Conservation (phyloP, 331 rosid genomes). For the Saraca asoca region DNA sequence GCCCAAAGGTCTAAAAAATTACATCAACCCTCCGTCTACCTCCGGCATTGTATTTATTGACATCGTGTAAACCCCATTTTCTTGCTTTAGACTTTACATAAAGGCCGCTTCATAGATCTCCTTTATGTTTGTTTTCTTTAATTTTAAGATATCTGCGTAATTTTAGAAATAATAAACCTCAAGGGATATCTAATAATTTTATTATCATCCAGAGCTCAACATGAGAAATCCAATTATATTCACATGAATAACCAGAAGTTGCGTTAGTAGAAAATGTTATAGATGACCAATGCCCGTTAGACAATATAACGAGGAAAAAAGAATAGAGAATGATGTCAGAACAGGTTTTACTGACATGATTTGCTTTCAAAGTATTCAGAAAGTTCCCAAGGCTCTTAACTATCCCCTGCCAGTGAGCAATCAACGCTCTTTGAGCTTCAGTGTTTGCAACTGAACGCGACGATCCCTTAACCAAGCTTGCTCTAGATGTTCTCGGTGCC, state of each 20-base stretch:
- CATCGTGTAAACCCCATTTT: constrained; percentile 7
- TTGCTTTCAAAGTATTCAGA: constrained; percentile 66
- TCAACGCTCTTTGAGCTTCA: constrained; percentile 81
- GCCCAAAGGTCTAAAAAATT: constrained; percentile 14
- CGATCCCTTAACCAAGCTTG: constrained; percentile 85
- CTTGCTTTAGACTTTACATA: too few relatives aligned
- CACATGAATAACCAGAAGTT: constrained; percentile 3
- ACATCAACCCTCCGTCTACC: constrained; percentile 9
- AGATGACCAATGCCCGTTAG: not conserved
- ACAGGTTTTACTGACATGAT: constrained; percentile 56
- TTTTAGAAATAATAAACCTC: not conserved
- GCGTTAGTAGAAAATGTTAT: constrained; percentile 1
- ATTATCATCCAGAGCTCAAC: too few relatives aligned
- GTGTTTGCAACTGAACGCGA: constrained; percentile 71
- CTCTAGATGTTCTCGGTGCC: constrained; percentile 95
- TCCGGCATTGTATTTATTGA: constrained; percentile 19
- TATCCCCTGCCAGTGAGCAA: constrained; percentile 91
- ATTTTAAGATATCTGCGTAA: constrained; percentile 1
- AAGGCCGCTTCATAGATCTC: too few relatives aligned
- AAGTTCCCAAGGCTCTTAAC: constrained; percentile 79
- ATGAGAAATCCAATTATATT: constrained; percentile 8
- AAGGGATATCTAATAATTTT: too few relatives aligned
- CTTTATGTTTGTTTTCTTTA: not conserved
- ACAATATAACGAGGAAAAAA: constrained; percentile 18
- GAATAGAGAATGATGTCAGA: constrained; percentile 13